Base-by-base conservation (phyloP, 768 basidiomycete genomes). In the Mycena chlorophos region DNA sequence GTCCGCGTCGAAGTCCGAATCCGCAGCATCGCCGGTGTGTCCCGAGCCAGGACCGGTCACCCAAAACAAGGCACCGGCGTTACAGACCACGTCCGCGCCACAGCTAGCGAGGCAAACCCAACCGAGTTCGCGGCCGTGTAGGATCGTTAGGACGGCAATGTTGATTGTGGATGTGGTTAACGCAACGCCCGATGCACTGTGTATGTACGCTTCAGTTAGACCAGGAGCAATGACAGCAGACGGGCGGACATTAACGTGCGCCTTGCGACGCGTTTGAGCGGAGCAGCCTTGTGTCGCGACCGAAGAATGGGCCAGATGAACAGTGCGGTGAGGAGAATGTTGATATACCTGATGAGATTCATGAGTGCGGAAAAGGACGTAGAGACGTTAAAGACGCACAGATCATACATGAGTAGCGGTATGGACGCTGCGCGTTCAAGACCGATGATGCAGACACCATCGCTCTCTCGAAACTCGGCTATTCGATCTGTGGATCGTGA, bases 371-470 rank as follows among this genome's bases (percentile, higher is more conserved):
- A 49, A 50, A 28, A 61, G 2, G 4, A 50, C 47, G 51, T n/a
- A 58, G 50, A 58, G 47, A 45, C 49, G 52, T 31, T 55, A 57
- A 52, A n/a, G n/a, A 77, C 53, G 23, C 37, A 49, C 73, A 81
- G 61, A 54, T 83, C 81, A 61, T 77, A 82, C 2, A 67, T 60
- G 19, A 82, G 58, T 1, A 83, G 67, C 4, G 76, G 67, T n/a
- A 81, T 73, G 1, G 78, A 78, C 0, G 76, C 76, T 4, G 71
- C 64, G 2, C 66, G 66, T 51, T 74, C 73, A 10, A 83, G 62
- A 5, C 81, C 81, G 51, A 82, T 81, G 3, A 78, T 67, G 58
- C 81, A 83, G 0, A 66, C 66, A 1, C 71, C 72, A 39, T 78
- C 73, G 0, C 55, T 60, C 1, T 10, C 12, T 1, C 69, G 57